phyloP scores from a whole-genome alignment of 371 early-diverging fungal species.

The Apophysomyces trapeziformis region DNA sequence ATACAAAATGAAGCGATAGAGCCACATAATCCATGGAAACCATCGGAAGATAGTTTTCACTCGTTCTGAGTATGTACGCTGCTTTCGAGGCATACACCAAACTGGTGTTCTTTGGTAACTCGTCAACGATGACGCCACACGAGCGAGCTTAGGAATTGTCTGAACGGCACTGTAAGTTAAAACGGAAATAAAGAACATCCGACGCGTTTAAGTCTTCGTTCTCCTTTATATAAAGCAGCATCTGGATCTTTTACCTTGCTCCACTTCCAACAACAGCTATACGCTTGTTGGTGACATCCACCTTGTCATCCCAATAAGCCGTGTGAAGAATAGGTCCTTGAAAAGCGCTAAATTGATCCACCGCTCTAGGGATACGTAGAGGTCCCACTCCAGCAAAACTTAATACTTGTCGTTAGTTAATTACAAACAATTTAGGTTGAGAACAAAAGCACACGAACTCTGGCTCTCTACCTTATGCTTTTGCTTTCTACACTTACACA shows the following conservation, averaged over 20 bases:
- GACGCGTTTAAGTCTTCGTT: too few species aligned
- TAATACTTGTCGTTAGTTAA: slow-evolving; percentile 20
- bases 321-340: slow-evolving; percentile 55
- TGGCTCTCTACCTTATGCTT: too few species aligned
- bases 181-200: neutral
- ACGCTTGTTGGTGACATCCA: slow-evolving; percentile 53
- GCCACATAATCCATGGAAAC: slow-evolving; percentile 22
- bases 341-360: slow-evolving; percentile 52
- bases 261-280: slow-evolving; percentile 60
- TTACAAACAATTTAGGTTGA: too few species aligned
- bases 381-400: slow-evolving; percentile 37
- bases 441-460: too few species aligned
- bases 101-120: slow-evolving; percentile 29
- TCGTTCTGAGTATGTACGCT: slow-evolving; percentile 14
- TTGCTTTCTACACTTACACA: slow-evolving; percentile 26
- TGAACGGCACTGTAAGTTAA: slow-evolving; percentile 19
- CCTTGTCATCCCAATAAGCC: slow-evolving; percentile 48
- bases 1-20: slow-evolving; percentile 23
- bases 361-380: slow-evolving; percentile 57
- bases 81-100: slow-evolving; percentile 18
- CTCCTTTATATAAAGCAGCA: too few species aligned
- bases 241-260: slow-evolving; percentile 41
- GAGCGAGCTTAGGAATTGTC: slow-evolving; percentile 23
- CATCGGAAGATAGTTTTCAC: slow-evolving; percentile 22
- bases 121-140: slow-evolving; percentile 15